Percentiles rank a stretch among this genome's conserved stretches.
phyloP scores from a whole-genome alignment of 805 yeast species.

The Middelhovenomyces tepae region DNA sequence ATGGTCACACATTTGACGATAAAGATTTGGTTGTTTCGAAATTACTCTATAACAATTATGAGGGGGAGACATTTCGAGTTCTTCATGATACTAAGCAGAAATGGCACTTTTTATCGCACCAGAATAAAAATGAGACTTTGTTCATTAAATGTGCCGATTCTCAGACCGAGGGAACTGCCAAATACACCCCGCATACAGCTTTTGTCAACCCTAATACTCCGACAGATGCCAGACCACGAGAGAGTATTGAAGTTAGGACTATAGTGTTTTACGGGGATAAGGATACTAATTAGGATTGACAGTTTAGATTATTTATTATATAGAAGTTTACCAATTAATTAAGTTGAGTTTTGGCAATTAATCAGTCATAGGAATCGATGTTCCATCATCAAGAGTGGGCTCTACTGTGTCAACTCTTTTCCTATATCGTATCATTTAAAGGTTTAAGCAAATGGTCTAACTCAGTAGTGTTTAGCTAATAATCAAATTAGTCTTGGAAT shows the following conservation, averaged over 20 bases:
- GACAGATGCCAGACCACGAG: slow-evolving; percentile 14
- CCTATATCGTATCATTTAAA: no score
- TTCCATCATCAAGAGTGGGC: no score
- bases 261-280: slow-evolving; percentile 11
- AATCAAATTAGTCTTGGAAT: no score
- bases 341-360: no score
- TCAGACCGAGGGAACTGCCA: slow-evolving; percentile 13
- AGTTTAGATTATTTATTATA: no score
- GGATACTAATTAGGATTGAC: no score
- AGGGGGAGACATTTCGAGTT: slow-evolving; percentile 18
- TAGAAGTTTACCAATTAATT: no score
- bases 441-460: no score
- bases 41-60: slow-evolving; percentile 15
- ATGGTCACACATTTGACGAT: slow-evolving; percentile 9
- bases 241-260: slow-evolving; percentile 20
- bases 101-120: slow-evolving; percentile 16
- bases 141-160: slow-evolving; percentile 19
- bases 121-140: slow-evolving; percentile 15
- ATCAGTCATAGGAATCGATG: no score
- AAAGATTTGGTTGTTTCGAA: slow-evolving; percentile 15
- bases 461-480: no score
- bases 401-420: no score
- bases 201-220: slow-evolving; percentile 18
- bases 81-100: slow-evolving; percentile 14
- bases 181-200: slow-evolving; percentile 19